Evolutionary conservation across 2,329 filamentous ascomycete genomes (phyloP), one percentile per base, ranked within the genome.

Genomic region (Fusarium drepaniforme): DNA sequence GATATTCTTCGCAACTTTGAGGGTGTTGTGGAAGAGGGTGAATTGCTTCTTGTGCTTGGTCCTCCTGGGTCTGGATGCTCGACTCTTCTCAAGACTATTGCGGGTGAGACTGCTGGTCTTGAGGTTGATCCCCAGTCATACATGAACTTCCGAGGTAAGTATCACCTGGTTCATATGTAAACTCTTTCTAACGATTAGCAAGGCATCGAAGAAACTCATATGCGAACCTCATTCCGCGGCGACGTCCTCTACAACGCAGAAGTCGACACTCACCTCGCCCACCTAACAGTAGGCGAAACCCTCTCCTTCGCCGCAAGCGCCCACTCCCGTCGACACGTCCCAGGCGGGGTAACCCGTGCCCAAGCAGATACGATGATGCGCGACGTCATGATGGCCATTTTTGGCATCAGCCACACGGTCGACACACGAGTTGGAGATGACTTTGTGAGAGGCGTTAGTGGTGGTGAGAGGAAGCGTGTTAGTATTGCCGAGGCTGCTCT

Each of bases 381-480:
- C 11, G 88, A 91, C 60, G 92, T 93, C 0, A 83, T 95, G 66
- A 84, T 95, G 80, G 92, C 91, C 76, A 94, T 95, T 83, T 95
- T 96, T 71, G 93, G 93, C 3, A 95, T 96, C 67, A 88, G 86
- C 8, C 93, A 95, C 77, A 95, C 93, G 0, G 90, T 90, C 74
- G 88, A 93, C 75, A 96, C 93, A 0, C 85, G 90, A 0, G 93
- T 96, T 3, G 93, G 93, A 18, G 90, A 95, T 74, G 90, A 93
- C 71, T 87, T 84, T 74, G 88, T 93, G 7, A 89, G 93, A 44
- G 93, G 93, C 79, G 92, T 96, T 0, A 93, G 91, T 58, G 94
- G 93, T 73, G 93, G 94, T 61, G 94, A 96, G 82, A 86, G 93
- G 12, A 95, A 95, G 82, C 91, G 93, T 76, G 93, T 94, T 9